Percentiles rank a stretch among this genome's conserved stretches.
These are phyloP conservation scores for Hymenotorrendiella dingleyae DNA, from an alignment of 2,329 filamentous ascomycete genomes.

Conservation along the genomic window DNA sequence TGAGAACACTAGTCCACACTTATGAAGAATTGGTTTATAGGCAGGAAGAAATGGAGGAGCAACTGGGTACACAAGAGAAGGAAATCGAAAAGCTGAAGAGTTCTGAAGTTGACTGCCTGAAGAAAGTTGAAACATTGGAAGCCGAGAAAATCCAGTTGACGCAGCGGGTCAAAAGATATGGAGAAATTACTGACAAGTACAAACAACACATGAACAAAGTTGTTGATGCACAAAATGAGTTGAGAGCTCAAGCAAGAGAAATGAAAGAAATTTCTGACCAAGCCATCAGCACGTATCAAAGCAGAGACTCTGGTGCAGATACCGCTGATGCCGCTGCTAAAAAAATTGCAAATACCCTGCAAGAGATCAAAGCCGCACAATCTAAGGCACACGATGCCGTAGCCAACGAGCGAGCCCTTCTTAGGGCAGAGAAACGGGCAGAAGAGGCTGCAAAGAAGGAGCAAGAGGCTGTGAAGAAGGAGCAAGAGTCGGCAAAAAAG, in stretches of 20 bases:
- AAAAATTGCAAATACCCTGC: neutral
- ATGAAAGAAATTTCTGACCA: slow-evolving; percentile 3
- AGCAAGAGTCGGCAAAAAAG: neutral
- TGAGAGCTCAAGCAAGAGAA: slow-evolving; percentile 13
- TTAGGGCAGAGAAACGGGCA: neutral
- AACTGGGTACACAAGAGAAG: slow-evolving; percentile 5
- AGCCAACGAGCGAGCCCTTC: neutral
- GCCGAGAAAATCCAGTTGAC: slow-evolving; percentile 16
- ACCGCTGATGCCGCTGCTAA: neutral
- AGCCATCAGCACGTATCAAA: neutral
- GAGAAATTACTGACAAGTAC: slow-evolving; percentile 24
- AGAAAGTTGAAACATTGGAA: slow-evolving; percentile 13
- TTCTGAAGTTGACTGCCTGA: neutral
- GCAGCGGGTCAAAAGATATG: slow-evolving; percentile 21
- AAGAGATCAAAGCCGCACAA: slow-evolving; percentile 2
- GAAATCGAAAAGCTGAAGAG: slow-evolving; percentile 11
- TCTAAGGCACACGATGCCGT: neutral
- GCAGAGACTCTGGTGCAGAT: neutral
- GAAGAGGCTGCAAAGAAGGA: neutral
- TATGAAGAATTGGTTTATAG: too few species aligned
- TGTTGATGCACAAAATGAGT: slow-evolving; percentile 19
- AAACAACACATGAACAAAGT: slow-evolving; percentile 31
- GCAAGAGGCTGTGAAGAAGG: neutral
- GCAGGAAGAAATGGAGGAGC: neutral
- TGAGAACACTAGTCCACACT: too few species aligned